phyloP scores from a whole-genome alignment of 2,329 filamentous ascomycete species.

The Aspergillus phoenicis region DNA sequence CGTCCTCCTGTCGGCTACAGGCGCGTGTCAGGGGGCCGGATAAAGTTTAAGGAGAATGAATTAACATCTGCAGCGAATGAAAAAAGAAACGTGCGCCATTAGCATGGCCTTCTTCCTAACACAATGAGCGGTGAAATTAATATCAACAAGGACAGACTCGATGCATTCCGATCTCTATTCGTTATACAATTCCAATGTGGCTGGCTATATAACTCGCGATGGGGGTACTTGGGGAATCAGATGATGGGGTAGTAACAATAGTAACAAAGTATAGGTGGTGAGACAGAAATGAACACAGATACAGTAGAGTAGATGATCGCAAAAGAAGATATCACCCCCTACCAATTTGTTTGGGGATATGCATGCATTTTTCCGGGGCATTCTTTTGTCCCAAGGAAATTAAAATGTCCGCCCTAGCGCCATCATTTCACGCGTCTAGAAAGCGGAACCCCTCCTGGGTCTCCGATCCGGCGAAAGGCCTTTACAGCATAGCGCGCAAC shows the following conservation, averaged over 20 bases:
- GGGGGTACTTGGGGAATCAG: not conserved
- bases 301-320: not conserved
- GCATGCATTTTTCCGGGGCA: not conserved
- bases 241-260: not conserved
- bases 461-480: not conserved
- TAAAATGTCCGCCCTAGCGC: conserved; percentile 6
- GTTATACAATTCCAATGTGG: not conserved
- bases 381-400: not conserved
- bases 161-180: conserved; percentile 1
- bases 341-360: not conserved
- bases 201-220: not conserved
- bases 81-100: not conserved
- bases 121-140: not conserved
- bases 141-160: not conserved
- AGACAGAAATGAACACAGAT: not conserved
- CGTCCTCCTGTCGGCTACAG: not conserved
- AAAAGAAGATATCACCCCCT: not conserved
- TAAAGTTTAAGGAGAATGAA: not conserved
- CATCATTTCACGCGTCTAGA: conserved; percentile 11
- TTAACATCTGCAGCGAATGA: not conserved
- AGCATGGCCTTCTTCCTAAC: too few species aligned
- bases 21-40: not conserved
- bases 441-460: conserved; percentile 8
- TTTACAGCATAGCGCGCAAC: conserved; percentile 37
- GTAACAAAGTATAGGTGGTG: not conserved